Percentiles rank a stretch among this genome's conserved stretches.
These are phyloP conservation scores for Dioscorea cayenensis DNA, from an alignment of 116 monocot genomes.

Conservation along the genomic window DNA sequence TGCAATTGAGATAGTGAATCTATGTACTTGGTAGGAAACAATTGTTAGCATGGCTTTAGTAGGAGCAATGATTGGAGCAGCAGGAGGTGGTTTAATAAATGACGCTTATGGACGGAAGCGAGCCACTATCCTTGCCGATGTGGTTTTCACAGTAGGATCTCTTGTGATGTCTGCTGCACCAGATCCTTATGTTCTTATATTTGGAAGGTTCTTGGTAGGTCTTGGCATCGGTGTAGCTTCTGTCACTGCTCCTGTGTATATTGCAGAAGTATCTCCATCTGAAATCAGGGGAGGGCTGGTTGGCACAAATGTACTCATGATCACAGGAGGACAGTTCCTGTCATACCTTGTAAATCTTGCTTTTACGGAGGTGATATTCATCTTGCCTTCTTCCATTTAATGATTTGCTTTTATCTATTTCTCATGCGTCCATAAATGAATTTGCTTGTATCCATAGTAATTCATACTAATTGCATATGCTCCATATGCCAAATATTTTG, in stretches of 20 bases:
- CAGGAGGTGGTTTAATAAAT: slow-evolving; percentile 83
- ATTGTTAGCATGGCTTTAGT: slow-evolving; percentile 96
- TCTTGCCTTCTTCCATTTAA: background rate
- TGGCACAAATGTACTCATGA: slow-evolving; percentile 93
- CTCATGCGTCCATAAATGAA: background rate
- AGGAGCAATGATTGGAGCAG: slow-evolving; percentile 85
- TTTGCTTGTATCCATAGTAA: background rate
- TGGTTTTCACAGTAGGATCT: slow-evolving; percentile 66
- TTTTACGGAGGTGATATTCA: slow-evolving; percentile 79
- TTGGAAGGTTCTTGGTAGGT: slow-evolving; percentile 81
- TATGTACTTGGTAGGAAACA: slow-evolving; percentile 53
- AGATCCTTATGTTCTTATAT: slow-evolving; percentile 67
- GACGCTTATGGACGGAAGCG: slow-evolving; percentile 87
- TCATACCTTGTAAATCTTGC: slow-evolving; percentile 95
- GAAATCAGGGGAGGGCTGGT: slow-evolving; percentile 93
- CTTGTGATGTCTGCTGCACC: slow-evolving; percentile 81
- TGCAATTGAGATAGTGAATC: background rate
- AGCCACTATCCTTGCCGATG: slow-evolving; percentile 73
- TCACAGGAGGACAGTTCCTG: slow-evolving; percentile 89
- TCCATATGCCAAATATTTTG: background rate
- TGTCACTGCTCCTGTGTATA: slow-evolving; percentile 93
- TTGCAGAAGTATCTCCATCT: slow-evolving; percentile 90
- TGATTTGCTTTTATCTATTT: background rate
- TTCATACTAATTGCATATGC: background rate
- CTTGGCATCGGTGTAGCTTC: slow-evolving; percentile 87